Evolutionary conservation across 176 grass and related monocot species (phyloP).

Genomic region (Carex kokanica): DNA sequence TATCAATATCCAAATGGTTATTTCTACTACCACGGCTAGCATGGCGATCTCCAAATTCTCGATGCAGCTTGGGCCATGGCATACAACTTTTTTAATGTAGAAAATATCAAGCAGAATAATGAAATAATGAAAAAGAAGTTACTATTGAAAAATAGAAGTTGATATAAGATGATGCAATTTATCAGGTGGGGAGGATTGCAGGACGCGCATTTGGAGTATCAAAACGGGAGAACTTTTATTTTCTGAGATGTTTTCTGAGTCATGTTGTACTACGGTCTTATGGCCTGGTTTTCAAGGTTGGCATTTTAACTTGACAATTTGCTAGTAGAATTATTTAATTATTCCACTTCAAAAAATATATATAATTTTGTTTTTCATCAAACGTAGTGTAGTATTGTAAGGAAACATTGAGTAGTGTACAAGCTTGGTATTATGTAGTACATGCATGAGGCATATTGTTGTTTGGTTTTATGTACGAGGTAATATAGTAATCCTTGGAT

Average conservation of each 20-base stretch:
- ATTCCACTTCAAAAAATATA: not conserved
- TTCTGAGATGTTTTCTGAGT: conserved; percentile 34
- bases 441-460: not conserved
- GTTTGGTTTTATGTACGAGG: not conserved
- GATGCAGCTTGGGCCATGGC: not conserved
- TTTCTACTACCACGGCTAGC: not conserved
- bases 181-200: conserved; percentile 71
- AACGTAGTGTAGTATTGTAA: not conserved
- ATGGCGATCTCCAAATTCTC: not conserved
- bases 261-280: conserved; percentile 43
- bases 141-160: not conserved
- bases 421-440: not conserved
- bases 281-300: conserved; percentile 46
- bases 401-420: not conserved
- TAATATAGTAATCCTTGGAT: not conserved
- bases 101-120: conserved; percentile 1
- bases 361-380: not conserved
- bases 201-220: conserved; percentile 75
- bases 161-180: conserved; percentile 14
- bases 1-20: conserved; percentile 4
- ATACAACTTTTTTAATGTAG: not conserved
- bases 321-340: not conserved
- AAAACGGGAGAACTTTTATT: conserved; percentile 80
- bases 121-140: not conserved
- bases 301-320: not conserved